Base-by-base conservation (phyloP, 2,329 filamentous ascomycete genomes). In the Colletotrichum neosansevieriae region DNA sequence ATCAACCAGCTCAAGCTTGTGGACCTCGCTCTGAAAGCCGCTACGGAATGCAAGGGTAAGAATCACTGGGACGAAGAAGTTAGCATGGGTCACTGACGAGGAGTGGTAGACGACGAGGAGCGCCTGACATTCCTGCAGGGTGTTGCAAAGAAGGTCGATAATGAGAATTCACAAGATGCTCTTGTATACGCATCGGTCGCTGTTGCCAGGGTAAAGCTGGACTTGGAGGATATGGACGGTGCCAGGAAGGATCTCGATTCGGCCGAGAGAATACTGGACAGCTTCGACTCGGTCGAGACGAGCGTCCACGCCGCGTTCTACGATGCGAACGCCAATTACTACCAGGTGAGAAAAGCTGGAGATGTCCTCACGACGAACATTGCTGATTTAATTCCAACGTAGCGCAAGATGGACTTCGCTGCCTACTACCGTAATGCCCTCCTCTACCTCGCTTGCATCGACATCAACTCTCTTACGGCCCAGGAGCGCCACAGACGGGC, bases 1-100 rank as follows among this genome's bases (percentile, higher is more conserved):
- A 98, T 99, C 86, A 99, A 98, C 83, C 95, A 98, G 84, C 86
- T 99, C 71, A 98, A 98, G 87, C 91, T 98, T 73, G 96, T 99
- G 73, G 91, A 93, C 73, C 84, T 99, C 73, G 96, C 94, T 15
- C 83, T 98, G 78, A 93, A 92, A 81, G 93, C 96, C 51, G 94
- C 94, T 60, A 89, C 91, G 75, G 91, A 97, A 83, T 97, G 92
- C 81, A 86, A 88, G 84, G 90, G 93, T 95, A 79, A 58, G 80
- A 70, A 10, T 15, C 34, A 9, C 12, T 38, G 34, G 13, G 51
- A 54, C 51, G n/a, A 34, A n/a, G 12, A 29, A 40, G 51, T 12
- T n/a, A 54, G 15, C 21, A 24, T 36, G 15, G 21, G 29, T 13
- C 36, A 49, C 66, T 72, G 51, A 72, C 59, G 51, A 24, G 51